Base-by-base conservation (phyloP, 352 stramenopile species). In the Globisporangium uncinulatum region DNA sequence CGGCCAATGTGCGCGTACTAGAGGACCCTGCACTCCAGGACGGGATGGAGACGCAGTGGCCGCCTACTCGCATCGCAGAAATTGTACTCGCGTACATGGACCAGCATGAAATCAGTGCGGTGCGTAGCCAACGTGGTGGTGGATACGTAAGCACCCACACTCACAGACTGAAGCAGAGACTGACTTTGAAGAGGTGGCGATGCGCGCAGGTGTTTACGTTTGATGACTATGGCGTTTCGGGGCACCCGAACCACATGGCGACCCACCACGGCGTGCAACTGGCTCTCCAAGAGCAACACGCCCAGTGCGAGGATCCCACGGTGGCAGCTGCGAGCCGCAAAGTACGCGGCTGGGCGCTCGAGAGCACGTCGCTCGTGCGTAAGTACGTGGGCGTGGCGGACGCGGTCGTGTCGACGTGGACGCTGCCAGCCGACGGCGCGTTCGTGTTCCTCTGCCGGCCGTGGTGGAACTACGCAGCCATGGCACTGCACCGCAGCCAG, bases 181-280 rank as follows among this genome's bases (percentile, higher is more conserved):
- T 29, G 24, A 29, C 24, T 29, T 29, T 29, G 24, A 29, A 29
- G 24, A 29, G 24, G 24, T 1, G 24, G 24, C 4, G 24, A 29
- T 29, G 24, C 39, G 13, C 15, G 14, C 41, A 94, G 75, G 74
- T 98, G 7, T 86, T 98, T 36, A 98, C 95, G 10, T 98, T 98
- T 72, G 95, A 98, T 63, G 61, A 88, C 37, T 79, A 87, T 31
- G 95, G 95, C 20, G 83, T 98, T 7, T 98, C 94, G 3, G 89
- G 89, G 0, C 95, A 98, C 74, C 61, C 83, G 4, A 98, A 98
- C 79, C 95, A 98, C 67, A 84, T 95, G 36, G 85, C 82, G 0
- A 76, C 79, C 14, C 75, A 89, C 58, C 63, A 61, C 36, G 81
- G 84, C 31, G 80, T 94, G 1, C 72, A 77, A 51, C 49, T 51